Evolutionary conservation across 2,329 filamentous ascomycete species (phyloP).

Genomic region (Hirsutella minnesotensis): DNA sequence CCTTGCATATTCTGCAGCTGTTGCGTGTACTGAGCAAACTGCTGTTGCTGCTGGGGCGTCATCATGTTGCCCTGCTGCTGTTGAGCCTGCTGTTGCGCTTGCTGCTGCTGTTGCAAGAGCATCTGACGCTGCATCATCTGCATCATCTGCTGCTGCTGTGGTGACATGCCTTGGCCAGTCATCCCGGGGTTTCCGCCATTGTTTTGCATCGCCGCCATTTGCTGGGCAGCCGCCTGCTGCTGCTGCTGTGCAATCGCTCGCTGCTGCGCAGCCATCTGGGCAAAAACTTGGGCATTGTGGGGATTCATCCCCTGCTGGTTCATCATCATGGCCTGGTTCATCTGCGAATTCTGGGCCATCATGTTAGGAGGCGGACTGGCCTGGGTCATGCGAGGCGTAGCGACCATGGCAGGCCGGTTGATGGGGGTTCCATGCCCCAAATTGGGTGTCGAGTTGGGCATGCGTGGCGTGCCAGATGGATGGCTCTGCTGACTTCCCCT

Average conservation of each 20-base stretch:
- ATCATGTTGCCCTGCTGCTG: slow-evolving; percentile 8
- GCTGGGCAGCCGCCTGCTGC: slow-evolving; percentile 35
- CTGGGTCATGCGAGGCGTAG: slow-evolving; percentile 52
- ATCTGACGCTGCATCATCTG: slow-evolving; percentile 25
- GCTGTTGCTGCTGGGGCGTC: slow-evolving; percentile 19
- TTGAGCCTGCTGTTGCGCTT: slow-evolving; percentile 16
- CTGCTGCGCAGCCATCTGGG: slow-evolving; percentile 37
- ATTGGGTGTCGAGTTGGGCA: slow-evolving; percentile 49
- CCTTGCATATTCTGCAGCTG: slow-evolving; percentile 3
- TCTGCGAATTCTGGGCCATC: slow-evolving; percentile 45
- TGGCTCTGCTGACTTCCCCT: slow-evolving; percentile 57
- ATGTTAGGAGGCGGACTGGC: slow-evolving; percentile 48
- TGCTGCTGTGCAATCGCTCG: slow-evolving; percentile 31
- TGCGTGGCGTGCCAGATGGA: slow-evolving; percentile 48
- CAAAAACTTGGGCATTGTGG: slow-evolving; percentile 25
- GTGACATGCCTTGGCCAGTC: slow-evolving; percentile 22
- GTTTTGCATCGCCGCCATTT: slow-evolving; percentile 28
- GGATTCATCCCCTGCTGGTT: slow-evolving; percentile 31
- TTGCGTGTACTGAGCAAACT: slow-evolving; percentile 30
- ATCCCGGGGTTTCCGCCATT: slow-evolving; percentile 23
- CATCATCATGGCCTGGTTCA: slow-evolving; percentile 41
- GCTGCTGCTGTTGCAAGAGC: slow-evolving; percentile 27
- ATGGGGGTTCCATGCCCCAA: slow-evolving; percentile 49
- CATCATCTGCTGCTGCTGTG: slow-evolving; percentile 24
- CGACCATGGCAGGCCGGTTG: slow-evolving; percentile 34